phyloP scores from a whole-genome alignment of 106 monocot species.

The Hemerocallis citrina region DNA sequence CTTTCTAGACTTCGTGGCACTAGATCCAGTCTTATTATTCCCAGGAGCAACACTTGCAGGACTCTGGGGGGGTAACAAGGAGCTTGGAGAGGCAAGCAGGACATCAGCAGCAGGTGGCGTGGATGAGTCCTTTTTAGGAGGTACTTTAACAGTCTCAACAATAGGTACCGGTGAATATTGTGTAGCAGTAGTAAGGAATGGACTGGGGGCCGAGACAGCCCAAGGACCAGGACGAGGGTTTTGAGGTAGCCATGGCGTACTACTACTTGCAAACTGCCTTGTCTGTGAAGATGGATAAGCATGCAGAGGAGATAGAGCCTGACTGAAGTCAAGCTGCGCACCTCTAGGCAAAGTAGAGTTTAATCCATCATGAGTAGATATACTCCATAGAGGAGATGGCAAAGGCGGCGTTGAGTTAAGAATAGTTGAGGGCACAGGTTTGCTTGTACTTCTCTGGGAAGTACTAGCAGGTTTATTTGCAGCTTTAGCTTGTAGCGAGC shows the following conservation, averaged over 20 bases:
- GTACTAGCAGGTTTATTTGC: too few relatives aligned
- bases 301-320: constrained; percentile 36
- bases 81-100: constrained; percentile 30
- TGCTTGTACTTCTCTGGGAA: constrained; percentile 23
- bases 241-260: constrained; percentile 38
- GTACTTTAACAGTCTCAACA: constrained; percentile 35
- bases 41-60: constrained; percentile 14
- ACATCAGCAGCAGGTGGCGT: constrained; percentile 18
- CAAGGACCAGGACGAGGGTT: constrained; percentile 32
- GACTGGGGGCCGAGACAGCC: constrained; percentile 28
- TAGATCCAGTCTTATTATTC: constrained; percentile 17
- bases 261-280: constrained; percentile 30
- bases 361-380: constrained; percentile 27
- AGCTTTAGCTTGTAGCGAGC: constrained; percentile 41
- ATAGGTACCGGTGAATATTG: constrained; percentile 26
- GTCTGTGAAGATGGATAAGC: constrained; percentile 43
- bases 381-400: constrained; percentile 41
- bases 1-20: constrained; percentile 56
- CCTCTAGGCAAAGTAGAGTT: constrained; percentile 35
- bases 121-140: constrained; percentile 34
- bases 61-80: constrained; percentile 19
- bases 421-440: constrained; percentile 15
- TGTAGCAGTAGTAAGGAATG: constrained; percentile 16
- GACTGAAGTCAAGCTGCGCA: constrained; percentile 43
- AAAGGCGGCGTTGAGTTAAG: constrained; percentile 25